These are phyloP conservation scores for Penstemon barbatus DNA, from an alignment of 257 asterid genomes.

Conservation along the genomic window DNA sequence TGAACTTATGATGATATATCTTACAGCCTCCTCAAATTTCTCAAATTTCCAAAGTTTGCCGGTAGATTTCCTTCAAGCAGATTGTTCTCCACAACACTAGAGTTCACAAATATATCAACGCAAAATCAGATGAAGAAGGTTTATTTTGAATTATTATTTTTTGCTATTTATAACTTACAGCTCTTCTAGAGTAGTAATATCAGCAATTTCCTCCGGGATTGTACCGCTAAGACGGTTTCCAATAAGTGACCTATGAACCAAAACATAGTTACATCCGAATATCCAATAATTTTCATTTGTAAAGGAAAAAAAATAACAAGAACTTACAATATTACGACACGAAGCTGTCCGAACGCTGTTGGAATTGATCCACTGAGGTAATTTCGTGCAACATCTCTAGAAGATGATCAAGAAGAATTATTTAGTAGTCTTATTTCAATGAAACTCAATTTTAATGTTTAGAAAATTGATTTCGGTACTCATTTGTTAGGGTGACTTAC, in stretches of 20 bases:
- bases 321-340: slow-evolving; percentile 58
- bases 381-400: slow-evolving; percentile 73
- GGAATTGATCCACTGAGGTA: slow-evolving; percentile 81
- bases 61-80: slow-evolving; percentile 82
- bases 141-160: slow-evolving; percentile 1
- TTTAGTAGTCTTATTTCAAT: slow-evolving; percentile 14
- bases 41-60: slow-evolving; percentile 61
- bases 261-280: not conserved
- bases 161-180: slow-evolving; percentile 56
- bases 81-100: slow-evolving; percentile 77
- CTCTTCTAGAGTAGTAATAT: slow-evolving; percentile 56
- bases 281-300: not conserved
- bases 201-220: slow-evolving; percentile 73
- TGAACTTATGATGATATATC: slow-evolving; percentile 25
- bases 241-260: slow-evolving; percentile 53
- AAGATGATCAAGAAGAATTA: slow-evolving; percentile 27
- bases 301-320: not conserved
- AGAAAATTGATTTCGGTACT: too few species aligned
- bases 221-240: slow-evolving; percentile 80
- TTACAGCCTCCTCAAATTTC: slow-evolving; percentile 68
- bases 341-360: slow-evolving; percentile 45
- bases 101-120: slow-evolving; percentile 25
- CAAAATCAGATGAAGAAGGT: slow-evolving; percentile 25
- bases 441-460: too few species aligned
- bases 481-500: too few species aligned